Evolutionary conservation across 1,284 basidiomycete genomes (phyloP).

Genomic region (Papiliotrema flavescens): DNA sequence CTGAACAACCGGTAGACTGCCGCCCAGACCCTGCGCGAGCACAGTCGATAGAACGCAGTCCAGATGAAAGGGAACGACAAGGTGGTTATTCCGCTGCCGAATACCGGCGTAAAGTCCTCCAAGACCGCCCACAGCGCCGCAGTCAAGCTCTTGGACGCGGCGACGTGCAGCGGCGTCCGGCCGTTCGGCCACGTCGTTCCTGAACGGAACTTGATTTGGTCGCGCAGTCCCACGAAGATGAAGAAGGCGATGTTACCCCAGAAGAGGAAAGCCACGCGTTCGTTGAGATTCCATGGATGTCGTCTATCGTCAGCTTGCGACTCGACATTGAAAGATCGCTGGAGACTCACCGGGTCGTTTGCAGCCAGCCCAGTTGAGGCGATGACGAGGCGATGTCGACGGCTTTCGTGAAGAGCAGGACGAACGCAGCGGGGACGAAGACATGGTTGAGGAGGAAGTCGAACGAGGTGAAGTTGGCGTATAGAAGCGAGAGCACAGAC

Average conservation of each 20-base stretch:
- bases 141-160: slow-evolving; percentile 10
- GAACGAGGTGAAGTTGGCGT: neutral
- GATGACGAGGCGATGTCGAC: no score
- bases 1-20: no score
- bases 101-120: neutral
- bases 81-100: no score
- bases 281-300: slow-evolving; percentile 44
- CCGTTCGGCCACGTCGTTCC: slow-evolving; percentile 30
- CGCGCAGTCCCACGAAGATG: slow-evolving; percentile 22
- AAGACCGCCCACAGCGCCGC: neutral
- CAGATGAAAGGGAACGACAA: slow-evolving; percentile 11
- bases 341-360: slow-evolving; percentile 18
- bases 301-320: slow-evolving; percentile 17
- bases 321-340: neutral
- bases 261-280: slow-evolving; percentile 41
- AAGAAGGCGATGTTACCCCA: slow-evolving; percentile 26
- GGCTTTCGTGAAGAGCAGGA: neutral
- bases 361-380: neutral
- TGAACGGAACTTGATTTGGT: slow-evolving; percentile 21
- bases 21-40: slow-evolving; percentile 11
- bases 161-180: slow-evolving; percentile 20
- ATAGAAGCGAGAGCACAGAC: neutral
- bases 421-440: neutral
- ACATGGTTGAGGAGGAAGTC: slow-evolving; percentile 1
- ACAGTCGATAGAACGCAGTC: slow-evolving; percentile 13